Percentiles rank a stretch among this genome's conserved stretches.
These are phyloP conservation scores for Xerocomus potaroensis DNA, from an alignment of 768 basidiomycete genomes.

Conservation along the genomic window DNA sequence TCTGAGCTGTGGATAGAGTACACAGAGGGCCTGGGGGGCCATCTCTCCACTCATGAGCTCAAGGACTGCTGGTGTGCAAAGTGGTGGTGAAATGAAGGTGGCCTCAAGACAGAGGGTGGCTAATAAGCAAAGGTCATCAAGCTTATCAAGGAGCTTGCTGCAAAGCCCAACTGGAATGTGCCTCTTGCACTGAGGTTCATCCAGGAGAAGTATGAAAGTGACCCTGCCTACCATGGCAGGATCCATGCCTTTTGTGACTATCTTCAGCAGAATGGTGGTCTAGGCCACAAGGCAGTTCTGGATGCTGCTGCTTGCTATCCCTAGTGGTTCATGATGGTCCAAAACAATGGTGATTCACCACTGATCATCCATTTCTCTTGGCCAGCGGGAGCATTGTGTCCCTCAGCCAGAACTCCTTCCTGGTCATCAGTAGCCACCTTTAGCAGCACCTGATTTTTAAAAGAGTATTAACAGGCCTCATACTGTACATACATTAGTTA, in stretches of 20 bases:
- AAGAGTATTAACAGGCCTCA: no score
- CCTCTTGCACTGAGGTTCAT: neutral
- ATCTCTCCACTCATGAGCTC: conserved; percentile 13
- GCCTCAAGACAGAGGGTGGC: neutral
- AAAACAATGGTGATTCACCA: no score
- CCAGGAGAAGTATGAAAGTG: neutral
- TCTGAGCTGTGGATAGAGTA: conserved; percentile 30
- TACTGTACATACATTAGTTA: no score
- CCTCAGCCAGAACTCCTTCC: no score
- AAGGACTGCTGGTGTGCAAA: neutral
- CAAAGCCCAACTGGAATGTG: neutral
- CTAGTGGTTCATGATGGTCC: no score
- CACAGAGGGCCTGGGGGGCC: conserved; percentile 23
- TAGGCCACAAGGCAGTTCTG: neutral
- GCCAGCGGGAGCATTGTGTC: no score
- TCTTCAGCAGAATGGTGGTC: neutral
- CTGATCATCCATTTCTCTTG: no score
- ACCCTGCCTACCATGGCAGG: neutral
- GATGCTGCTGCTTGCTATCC: neutral
- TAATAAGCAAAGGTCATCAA: neutral
- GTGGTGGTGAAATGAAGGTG: neutral
- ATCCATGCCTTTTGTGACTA: neutral
- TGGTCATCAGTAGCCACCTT: no score
- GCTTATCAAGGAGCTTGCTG: neutral
- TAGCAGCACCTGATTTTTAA: no score